Evolutionary conservation across 2,329 filamentous ascomycete species (phyloP), one percentile per base, ranked within the genome.

Genomic region (Ceratocystis variospora): DNA sequence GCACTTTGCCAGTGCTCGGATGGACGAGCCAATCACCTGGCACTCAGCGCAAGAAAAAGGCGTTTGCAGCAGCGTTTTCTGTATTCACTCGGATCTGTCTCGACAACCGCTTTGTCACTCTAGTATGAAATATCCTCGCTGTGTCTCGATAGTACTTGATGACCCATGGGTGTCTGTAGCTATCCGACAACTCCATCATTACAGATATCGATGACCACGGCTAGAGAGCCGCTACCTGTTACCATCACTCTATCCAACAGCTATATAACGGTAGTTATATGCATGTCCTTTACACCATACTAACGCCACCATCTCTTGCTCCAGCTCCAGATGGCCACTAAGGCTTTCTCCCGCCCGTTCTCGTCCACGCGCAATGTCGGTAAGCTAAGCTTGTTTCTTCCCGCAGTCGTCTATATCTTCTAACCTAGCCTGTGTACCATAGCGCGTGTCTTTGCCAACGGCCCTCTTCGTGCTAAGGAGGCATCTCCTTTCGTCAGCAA

Each of bases 401-500:
- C 41, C 25, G 25, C n/a, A 6, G 5, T 63, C 61, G 37, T 65
- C 50, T 19, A 31, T 61, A 22, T 37, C 25, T 61, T 37, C 25
- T 61, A 17, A 6, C 7, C 44, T 22, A 15, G 12, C 10, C 22
- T 65, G n/a, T 50, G 5, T 3, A 10, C 44, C 46, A 55, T 72
- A 91, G 89, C 90, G 74, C 87, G 88, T 76, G 89, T 97, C 75
- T 89, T 96, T 76, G 86, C 88, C 72, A 93, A 88, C 77, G 84
- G 86, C 72, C 89, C 90, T 71, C 82, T 97, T 71, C 87, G 91
- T 76, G 94, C 93, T 67, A 96, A 95, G 81, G 92, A 96, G 81
- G 92, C 92, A 41, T 89, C 89, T 70, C 87, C 89, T 61, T 89
- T 90, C 75, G 83, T 96, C 73, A 89, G 87, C 77, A 87, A 82